phyloP scores from a whole-genome alignment of 208 protist species.

The Trichomonas tenax region DNA sequence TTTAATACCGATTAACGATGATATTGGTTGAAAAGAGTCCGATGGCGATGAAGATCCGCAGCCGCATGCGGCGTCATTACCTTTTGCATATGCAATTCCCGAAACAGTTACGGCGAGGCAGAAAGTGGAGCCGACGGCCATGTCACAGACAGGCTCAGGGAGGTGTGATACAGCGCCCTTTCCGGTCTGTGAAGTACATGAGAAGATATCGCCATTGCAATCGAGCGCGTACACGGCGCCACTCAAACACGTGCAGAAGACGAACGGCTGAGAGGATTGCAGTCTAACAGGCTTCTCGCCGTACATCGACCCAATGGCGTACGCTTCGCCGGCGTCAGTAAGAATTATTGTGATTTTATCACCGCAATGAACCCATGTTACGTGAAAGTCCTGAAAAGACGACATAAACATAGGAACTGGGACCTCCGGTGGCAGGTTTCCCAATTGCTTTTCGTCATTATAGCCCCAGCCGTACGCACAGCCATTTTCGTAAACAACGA shows the following conservation, averaged over 20 bases:
- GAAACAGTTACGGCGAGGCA: neutral
- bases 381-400: neutral
- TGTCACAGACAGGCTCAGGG: neutral
- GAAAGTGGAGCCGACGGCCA: neutral
- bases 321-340: neutral
- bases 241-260: neutral
- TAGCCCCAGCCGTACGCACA: neutral
- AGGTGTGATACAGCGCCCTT: neutral
- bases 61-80: neutral
- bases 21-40: neutral
- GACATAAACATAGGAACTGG: neutral
- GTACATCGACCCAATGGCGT: neutral
- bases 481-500: neutral
- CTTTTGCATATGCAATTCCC: neutral
- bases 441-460: slow-evolving; percentile 1
- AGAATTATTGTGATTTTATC: slow-evolving; percentile 9
- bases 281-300: neutral
- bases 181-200: neutral
- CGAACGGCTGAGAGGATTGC: neutral
- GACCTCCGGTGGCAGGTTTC: neutral
- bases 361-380: slow-evolving; percentile 10
- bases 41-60: neutral
- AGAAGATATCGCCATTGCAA: neutral
- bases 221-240: neutral
- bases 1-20: neutral